A percentile compares a stretch with the other conserved stretches of the same genome.
These are phyloP conservation scores for Fusarium sublunatum DNA, from an alignment of 2,329 filamentous ascomycete genomes.

Conservation along the genomic window DNA sequence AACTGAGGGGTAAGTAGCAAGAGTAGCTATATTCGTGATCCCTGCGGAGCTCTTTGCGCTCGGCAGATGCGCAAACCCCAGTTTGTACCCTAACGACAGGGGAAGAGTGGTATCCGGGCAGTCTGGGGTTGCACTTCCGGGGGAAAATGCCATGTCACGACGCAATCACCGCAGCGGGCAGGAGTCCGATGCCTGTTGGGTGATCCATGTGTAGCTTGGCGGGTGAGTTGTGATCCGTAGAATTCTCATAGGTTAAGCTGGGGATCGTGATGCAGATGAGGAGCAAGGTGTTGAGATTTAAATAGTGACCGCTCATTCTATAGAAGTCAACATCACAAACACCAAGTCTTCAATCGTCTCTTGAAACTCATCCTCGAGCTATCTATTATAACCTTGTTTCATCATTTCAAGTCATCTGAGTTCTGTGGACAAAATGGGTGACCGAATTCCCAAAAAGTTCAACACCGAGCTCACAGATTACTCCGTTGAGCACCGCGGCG, in stretches of 20 bases:
- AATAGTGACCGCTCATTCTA: conserved; percentile 6
- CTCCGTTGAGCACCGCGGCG: conserved; percentile 45
- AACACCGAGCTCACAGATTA: conserved; percentile 56
- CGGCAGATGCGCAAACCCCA: conserved; percentile 16
- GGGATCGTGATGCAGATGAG: neutral
- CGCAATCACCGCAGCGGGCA: conserved; percentile 11
- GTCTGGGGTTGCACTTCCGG: neutral
- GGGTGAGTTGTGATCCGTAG: neutral
- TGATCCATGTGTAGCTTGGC: neutral
- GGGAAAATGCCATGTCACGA: neutral
- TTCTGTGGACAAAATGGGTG: conserved; percentile 33
- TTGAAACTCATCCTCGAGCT: neutral
- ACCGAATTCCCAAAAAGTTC: conserved; percentile 52
- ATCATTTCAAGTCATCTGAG: neutral
- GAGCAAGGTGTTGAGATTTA: neutral
- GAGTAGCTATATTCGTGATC: neutral
- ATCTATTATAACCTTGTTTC: neutral
- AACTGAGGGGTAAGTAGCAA: neutral
- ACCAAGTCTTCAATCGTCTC: neutral
- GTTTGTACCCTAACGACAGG: neutral
- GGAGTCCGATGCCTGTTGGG: conserved; percentile 3
- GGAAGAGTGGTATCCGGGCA: neutral
- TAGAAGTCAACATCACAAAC: neutral
- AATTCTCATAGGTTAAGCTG: too few species aligned
- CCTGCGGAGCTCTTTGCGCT: conserved; percentile 21